These are phyloP conservation scores for Eimeria zaria DNA, from an alignment of 169 alveolate genomes.

Conservation along the genomic window DNA sequence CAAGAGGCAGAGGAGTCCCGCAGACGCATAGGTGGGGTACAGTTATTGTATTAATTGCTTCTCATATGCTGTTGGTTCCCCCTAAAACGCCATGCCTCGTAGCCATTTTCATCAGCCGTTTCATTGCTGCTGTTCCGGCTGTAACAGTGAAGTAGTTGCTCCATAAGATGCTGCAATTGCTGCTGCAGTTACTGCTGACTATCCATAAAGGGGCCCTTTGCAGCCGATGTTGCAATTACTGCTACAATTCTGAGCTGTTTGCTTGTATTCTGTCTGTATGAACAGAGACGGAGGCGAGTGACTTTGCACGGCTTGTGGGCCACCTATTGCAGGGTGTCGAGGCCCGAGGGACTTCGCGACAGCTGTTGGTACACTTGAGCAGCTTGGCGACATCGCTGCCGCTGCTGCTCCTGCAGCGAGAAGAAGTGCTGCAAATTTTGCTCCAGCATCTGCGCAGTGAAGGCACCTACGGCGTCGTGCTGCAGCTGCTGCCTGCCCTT, in stretches of 20 bases:
- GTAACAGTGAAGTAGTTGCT: too few species aligned
- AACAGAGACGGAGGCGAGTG: constrained; percentile 41
- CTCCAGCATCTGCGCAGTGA: constrained; percentile 33
- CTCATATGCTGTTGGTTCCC: background rate
- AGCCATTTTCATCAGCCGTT: background rate
- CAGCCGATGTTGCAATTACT: too few species aligned
- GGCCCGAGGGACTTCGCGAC: constrained; percentile 52
- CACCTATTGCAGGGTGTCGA: constrained; percentile 29
- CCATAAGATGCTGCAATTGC: too few species aligned
- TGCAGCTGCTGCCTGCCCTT: constrained; percentile 59
- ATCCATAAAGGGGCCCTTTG: too few species aligned
- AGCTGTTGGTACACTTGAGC: constrained; percentile 29
- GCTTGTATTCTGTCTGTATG: too few species aligned
- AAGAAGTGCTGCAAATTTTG: background rate
- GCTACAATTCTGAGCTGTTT: too few species aligned
- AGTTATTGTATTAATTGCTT: background rate
- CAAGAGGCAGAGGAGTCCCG: constrained; percentile 13
- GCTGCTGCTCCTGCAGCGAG: constrained; percentile 37
- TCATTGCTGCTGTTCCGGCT: background rate
- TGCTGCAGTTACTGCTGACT: too few species aligned
- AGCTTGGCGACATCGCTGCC: constrained; percentile 3
- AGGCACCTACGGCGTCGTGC: constrained; percentile 35
- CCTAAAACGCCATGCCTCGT: background rate
- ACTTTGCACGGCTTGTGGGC: constrained; percentile 16
- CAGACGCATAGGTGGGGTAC: constrained; percentile 32